These are phyloP conservation scores for Planoprotostelium fungivorum DNA, from an alignment of 78 protist genomes.

Conservation along the genomic window DNA sequence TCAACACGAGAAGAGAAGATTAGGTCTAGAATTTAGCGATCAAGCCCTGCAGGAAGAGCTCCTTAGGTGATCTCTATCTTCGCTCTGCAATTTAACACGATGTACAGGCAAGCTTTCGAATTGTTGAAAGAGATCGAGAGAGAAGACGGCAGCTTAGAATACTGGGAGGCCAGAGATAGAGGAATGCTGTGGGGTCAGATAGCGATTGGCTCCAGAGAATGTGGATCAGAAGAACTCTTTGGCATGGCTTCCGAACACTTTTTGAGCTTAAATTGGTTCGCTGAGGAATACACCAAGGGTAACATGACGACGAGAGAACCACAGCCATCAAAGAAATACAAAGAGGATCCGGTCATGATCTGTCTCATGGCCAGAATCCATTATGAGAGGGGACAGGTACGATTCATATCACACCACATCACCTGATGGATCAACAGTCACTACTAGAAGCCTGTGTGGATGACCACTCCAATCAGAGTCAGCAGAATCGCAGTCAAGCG, in stretches of 20 bases:
- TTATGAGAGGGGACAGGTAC: background rate
- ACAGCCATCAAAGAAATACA: background rate
- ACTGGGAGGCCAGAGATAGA: background rate
- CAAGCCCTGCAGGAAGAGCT: background rate
- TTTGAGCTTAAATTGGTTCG: background rate
- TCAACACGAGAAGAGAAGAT: background rate
- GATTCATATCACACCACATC: background rate
- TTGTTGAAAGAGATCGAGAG: background rate
- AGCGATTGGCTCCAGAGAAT: background rate
- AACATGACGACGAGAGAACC: background rate
- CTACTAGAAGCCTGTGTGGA: too few species aligned
- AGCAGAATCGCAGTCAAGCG: background rate
- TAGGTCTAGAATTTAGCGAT: background rate
- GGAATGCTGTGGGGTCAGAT: background rate
- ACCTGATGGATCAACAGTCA: background rate
- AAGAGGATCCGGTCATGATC: background rate
- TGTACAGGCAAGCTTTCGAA: background rate
- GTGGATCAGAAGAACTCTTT: background rate
- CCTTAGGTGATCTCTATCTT: background rate
- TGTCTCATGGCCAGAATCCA: background rate
- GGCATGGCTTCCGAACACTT: background rate
- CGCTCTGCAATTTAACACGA: background rate
- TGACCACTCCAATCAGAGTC: background rate
- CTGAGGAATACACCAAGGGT: background rate
- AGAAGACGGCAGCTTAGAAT: background rate